Conservation (phyloP, 164 flowering plant genomes). For the Pachysandra terminalis region DNA sequence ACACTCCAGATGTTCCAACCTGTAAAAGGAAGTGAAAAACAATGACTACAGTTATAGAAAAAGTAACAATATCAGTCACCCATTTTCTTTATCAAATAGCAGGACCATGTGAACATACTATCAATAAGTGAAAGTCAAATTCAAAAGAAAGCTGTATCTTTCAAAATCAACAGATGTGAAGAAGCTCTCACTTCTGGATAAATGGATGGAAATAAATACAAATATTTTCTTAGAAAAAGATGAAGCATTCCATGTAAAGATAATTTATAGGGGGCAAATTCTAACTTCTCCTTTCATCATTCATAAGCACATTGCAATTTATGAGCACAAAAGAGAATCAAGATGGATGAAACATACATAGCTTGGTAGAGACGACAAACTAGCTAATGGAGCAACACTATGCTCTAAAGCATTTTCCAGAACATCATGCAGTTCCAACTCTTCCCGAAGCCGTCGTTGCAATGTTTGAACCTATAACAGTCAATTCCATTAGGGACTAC, state of each 20-base stretch:
- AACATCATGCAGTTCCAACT: constrained; percentile 52
- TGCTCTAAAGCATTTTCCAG: constrained; percentile 50
- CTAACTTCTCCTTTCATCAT: not conserved
- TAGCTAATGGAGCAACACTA: constrained; percentile 24
- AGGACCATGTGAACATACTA: not conserved
- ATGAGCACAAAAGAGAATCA: not conserved
- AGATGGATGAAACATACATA: constrained; percentile 26
- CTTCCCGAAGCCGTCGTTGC: constrained; percentile 45
- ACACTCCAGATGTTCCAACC: not conserved
- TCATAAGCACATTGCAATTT: too few relatives aligned
- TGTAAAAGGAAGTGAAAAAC: not conserved
- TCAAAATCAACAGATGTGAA: not conserved
- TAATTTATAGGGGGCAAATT: not conserved
- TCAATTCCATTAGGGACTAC: not conserved
- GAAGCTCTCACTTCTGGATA: not conserved
- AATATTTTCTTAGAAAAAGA: not conserved
- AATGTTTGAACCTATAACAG: constrained; percentile 46
- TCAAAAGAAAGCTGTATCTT: not conserved
- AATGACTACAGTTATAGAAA: too few relatives aligned
- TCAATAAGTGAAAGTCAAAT: not conserved
- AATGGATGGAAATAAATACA: too few relatives aligned
- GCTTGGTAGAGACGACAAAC: constrained; percentile 41
- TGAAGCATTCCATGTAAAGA: not conserved
- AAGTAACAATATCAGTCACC: not conserved
- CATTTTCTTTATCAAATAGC: not conserved